A percentile compares a stretch with the other conserved stretches of the same genome.
phyloP scores from a whole-genome alignment of 2,329 filamentous ascomycete genomes.

The Calonectria pteridis region DNA sequence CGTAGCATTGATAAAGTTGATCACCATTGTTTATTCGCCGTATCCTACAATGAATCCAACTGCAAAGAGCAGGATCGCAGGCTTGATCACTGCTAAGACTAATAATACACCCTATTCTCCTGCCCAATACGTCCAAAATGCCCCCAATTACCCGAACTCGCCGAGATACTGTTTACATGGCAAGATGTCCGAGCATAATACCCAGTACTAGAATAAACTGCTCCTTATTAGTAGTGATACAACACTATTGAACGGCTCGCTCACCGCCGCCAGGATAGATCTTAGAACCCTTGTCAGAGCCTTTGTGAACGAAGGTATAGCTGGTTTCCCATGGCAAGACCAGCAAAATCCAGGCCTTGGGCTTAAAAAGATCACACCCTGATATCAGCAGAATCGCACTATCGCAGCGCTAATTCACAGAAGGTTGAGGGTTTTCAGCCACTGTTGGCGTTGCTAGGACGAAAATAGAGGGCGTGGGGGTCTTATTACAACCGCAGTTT shows the following conservation, averaged over 20 bases:
- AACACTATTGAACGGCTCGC: neutral
- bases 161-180: neutral
- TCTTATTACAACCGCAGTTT: neutral
- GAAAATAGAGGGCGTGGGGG: neutral
- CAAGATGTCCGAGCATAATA: neutral
- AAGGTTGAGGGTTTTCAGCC: neutral
- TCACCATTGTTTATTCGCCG: neutral
- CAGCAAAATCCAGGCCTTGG: too few species aligned
- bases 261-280: neutral
- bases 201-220: neutral
- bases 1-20: neutral
- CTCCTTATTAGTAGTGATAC: neutral
- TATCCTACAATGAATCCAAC: neutral
- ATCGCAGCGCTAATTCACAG: neutral
- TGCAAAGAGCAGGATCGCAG: neutral
- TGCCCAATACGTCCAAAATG: neutral
- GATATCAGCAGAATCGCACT: neutral
- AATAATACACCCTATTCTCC: neutral
- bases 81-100: neutral
- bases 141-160: neutral
- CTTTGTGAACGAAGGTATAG: neutral
- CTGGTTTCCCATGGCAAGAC: neutral
- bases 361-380: too few species aligned
- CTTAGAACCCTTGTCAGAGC: neutral
- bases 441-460: neutral